Evolutionary conservation across 176 grass and related monocot genomes (phyloP), one percentile per base, ranked within the genome.

Genomic region (Avena insularis): DNA sequence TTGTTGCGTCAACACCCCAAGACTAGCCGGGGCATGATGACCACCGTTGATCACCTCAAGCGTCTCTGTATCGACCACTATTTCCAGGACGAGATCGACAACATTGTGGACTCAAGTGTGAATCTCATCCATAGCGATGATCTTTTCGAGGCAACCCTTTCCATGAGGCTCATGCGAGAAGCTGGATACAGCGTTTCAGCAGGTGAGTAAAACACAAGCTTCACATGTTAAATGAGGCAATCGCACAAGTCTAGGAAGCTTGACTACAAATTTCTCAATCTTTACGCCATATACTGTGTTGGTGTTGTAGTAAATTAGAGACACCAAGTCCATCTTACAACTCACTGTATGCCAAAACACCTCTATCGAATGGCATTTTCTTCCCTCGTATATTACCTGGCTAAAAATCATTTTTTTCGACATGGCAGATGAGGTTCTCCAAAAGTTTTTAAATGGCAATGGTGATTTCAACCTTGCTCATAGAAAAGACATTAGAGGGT

Each of bases 21-120:
- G 35, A 55, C 12, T 7, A 21, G 2, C 25, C 17, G 45, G 50
- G 75, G 71, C 51, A 40, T 33, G 59, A 23, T 93, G 51, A 8
- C 12, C 31, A 62, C 53, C 11, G 35, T 93, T 27, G 69, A 93
- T 49, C 82, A 82, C 86, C 79, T 93, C 19, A 88, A 59, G 35
- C 83, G 54, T n/a, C 86, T 93, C 43, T 88, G 86, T 79, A 81
- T 93, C n/a, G 92, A 89, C 35, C 81, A 89, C 31, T 74, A 91
- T 61, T 93, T 93, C 25, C 2, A 55, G 20, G 86, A 89, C 60
- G 80, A 86, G 54, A 83, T 89, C 48, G 1, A 86, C 15, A 53
- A 16, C 29, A 5, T 54, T 17, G 51, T 88, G 20, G 23, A 29
- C 12, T 21, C 60, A 2, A 82, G 77, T 53, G 25, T 38, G 58